Evolutionary conservation across 1,139 yeast species (phyloP), one percentile per base, ranked within the genome.

Genomic region (Candida sp.): DNA sequence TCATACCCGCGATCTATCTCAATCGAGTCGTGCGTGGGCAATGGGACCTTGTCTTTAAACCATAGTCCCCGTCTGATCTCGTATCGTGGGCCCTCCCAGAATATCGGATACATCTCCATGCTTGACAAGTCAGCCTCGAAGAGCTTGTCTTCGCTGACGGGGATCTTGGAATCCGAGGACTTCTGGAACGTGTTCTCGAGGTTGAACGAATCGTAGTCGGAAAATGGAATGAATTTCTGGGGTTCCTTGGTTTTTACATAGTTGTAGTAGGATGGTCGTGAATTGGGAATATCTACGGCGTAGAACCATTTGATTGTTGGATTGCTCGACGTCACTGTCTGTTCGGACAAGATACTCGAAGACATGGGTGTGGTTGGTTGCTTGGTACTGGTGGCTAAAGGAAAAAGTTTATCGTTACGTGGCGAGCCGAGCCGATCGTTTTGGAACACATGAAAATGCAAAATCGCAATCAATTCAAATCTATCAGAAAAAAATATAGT

Each of bases 51-150:
- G 48, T 81, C 82, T 5, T 77, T 73, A 63, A 90, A 91, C 99
- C 99, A 93, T 1, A 85, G 67, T 0, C 97, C 97, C 46, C 98
- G 72, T 39, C 97, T 76, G 1, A 93, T 89, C 55, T 89, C 94
- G 62, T 85, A 94, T 0, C 76, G 72, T 0, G 98, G 96, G 1
- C 98, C 98, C 2, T 84, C 86, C 98, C 98, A 93, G 65, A 86
- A 93, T 0, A 87, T 80, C 0, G 98, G 96, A 2, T 71, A 58
- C 58, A 93, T 66, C 49, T 78, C 79, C 65, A 84, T 77, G 5
- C 71, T 65, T 2, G 65, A 58, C 30, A 93, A 57, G 61, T 90
- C 84, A 2, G 91, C 97, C 59, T 85, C 83, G 60, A 88, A 90
- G 41, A 93, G 70, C 31, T 83, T 81, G 61, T 93, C 99, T 60